Conservation (phyloP, 768 basidiomycete genomes). For the Auriscalpium vulgare region DNA sequence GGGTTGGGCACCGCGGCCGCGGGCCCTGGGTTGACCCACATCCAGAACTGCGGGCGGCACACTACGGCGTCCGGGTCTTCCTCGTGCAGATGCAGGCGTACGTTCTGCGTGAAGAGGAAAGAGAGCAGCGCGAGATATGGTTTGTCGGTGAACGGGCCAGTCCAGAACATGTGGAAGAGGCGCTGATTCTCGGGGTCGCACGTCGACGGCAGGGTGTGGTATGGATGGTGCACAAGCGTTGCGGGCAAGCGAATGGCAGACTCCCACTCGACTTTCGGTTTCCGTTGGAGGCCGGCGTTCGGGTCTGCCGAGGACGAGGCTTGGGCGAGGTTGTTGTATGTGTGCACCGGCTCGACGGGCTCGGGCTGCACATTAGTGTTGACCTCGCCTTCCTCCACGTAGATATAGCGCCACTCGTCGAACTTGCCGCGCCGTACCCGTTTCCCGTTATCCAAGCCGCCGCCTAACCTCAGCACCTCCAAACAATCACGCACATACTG, state of each 20-base stretch:
- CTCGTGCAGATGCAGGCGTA: conserved; percentile 62
- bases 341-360: conserved; percentile 19
- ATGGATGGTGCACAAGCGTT: conserved; percentile 45
- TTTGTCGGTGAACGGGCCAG: conserved; percentile 96
- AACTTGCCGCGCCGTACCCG: conserved; percentile 66
- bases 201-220: conserved; percentile 45
- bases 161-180: conserved; percentile 99
- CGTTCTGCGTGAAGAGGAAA: conserved; percentile 94
- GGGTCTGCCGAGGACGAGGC: conserved; percentile 31
- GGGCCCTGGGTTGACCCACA: conserved; percentile 99
- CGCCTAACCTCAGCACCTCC: conserved; percentile 88
- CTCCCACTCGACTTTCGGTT: conserved; percentile 59
- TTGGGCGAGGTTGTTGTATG: conserved; percentile 17
- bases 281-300: conserved; percentile 49
- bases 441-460: conserved; percentile 76
- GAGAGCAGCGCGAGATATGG: conserved; percentile 93
- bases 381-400: conserved; percentile 49
- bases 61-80: conserved; percentile 41
- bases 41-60: conserved; percentile 91
- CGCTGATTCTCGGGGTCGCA: conserved; percentile 85
- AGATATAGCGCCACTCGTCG: conserved; percentile 86
- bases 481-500: conserved; percentile 98
- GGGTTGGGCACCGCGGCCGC: conserved; percentile 86
- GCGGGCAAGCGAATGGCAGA: conserved; percentile 40
- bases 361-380: conserved; percentile 31